Evolutionary conservation across 768 basidiomycete species (phyloP).

Genomic region (Inosperma sp.): DNA sequence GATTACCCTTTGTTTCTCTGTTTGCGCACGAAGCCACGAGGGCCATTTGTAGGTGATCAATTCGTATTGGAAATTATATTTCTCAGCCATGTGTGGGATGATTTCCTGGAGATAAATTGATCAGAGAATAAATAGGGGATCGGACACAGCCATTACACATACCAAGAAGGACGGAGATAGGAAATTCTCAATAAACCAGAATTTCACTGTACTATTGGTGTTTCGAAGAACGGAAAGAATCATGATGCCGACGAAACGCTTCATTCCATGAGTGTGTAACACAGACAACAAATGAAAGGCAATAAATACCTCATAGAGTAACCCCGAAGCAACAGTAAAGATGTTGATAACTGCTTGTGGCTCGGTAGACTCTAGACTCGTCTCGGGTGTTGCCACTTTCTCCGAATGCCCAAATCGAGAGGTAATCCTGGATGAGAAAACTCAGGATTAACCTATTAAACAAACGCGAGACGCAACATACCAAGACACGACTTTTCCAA

Average conservation of each 20-base stretch:
- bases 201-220: constrained; percentile 93
- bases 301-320: constrained; percentile 79
- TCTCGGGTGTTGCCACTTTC: constrained; percentile 20
- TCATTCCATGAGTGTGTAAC: constrained; percentile 1
- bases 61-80: constrained; percentile 94
- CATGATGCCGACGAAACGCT: constrained; percentile 99
- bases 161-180: constrained; percentile 95
- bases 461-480: constrained; percentile 26
- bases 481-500: constrained; percentile 51
- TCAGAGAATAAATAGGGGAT: neutral
- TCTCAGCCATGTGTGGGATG: constrained; percentile 86
- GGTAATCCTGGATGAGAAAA: constrained; percentile 34
- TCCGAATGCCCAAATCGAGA: constrained; percentile 38
- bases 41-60: constrained; percentile 99
- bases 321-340: constrained; percentile 96
- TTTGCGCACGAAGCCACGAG: constrained; percentile 93
- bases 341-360: constrained; percentile 93
- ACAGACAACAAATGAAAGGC: neutral
- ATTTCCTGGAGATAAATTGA: constrained; percentile 59
- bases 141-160: constrained; percentile 22
- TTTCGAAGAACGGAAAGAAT: constrained; percentile 92
- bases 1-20: constrained; percentile 96
- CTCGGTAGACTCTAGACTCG: constrained; percentile 24
- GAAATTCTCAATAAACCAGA: constrained; percentile 99
- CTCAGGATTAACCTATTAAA: constrained; percentile 15